Percentiles rank a stretch among this genome's conserved stretches.
These are phyloP conservation scores for Colletotrichum sp. DNA, from an alignment of 2,329 filamentous ascomycete genomes.

Conservation along the genomic window DNA sequence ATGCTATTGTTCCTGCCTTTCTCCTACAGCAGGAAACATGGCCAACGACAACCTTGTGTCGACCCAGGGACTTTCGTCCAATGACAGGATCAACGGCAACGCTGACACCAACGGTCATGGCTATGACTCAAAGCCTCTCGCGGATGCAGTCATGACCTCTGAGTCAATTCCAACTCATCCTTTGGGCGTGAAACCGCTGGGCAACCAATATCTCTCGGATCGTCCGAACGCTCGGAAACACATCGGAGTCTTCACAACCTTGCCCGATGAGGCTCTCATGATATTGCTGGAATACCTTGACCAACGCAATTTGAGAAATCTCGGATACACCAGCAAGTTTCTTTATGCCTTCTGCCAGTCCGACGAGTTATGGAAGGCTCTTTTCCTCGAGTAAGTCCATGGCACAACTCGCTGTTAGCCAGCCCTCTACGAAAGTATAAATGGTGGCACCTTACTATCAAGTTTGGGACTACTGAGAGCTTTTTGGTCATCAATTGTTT, in stretches of 20 bases:
- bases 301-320: constrained; percentile 59
- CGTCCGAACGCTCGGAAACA: constrained; percentile 69
- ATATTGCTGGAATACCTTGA: constrained; percentile 79
- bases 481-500: background rate
- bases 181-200: constrained; percentile 82
- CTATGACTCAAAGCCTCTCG: constrained; percentile 17
- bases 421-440: background rate
- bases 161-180: constrained; percentile 77
- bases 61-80: background rate
- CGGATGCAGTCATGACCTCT: constrained; percentile 7
- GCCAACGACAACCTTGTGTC: constrained; percentile 1
- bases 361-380: constrained; percentile 87
- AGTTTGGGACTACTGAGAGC: background rate
- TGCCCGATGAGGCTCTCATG: constrained; percentile 84
- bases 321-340: constrained; percentile 83
- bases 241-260: constrained; percentile 67
- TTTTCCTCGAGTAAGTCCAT: constrained; percentile 84
- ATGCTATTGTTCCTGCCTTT: constrained; percentile 6
- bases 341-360: constrained; percentile 83
- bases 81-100: background rate
- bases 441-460: background rate
- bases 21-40: background rate
- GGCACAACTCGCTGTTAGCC: background rate
- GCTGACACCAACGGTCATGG: constrained; percentile 1
- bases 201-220: constrained; percentile 77